These are phyloP conservation scores for Alternaria incomplexa DNA, from an alignment of 2,329 filamentous ascomycete genomes.

Conservation along the genomic window DNA sequence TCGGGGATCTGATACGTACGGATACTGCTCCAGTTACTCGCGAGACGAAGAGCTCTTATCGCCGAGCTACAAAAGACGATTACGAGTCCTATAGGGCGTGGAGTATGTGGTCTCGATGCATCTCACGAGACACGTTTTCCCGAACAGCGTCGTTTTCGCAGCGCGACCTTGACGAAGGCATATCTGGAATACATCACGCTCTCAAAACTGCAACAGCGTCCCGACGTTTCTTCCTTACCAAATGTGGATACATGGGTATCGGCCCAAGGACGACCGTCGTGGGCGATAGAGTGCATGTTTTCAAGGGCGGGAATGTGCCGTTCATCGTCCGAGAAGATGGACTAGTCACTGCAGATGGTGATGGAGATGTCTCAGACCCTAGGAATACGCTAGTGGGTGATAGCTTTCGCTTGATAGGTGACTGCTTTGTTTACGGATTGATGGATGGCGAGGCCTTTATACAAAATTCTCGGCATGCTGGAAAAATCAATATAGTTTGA, in stretches of 20 bases:
- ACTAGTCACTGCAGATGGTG: not conserved
- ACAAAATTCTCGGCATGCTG: not conserved
- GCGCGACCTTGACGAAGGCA: slow-evolving; percentile 19
- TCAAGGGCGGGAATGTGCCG: slow-evolving; percentile 22
- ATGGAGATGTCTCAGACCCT: not conserved
- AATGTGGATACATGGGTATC: slow-evolving; percentile 26
- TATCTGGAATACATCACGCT: slow-evolving; percentile 22
- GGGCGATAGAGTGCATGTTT: slow-evolving; percentile 20
- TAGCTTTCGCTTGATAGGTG: slow-evolving; percentile 17
- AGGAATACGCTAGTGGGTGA: not conserved
- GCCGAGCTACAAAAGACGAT: slow-evolving; percentile 17
- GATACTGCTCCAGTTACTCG: not conserved
- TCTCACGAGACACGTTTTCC: slow-evolving; percentile 22
- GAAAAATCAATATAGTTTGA: slow-evolving; percentile 3
- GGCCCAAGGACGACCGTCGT: slow-evolving; percentile 16
- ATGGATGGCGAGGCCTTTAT: slow-evolving; percentile 26
- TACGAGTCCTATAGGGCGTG: slow-evolving; percentile 19
- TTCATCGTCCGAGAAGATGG: slow-evolving; percentile 16
- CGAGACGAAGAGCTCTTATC: slow-evolving; percentile 4
- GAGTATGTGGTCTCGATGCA: slow-evolving; percentile 29
- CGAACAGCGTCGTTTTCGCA: slow-evolving; percentile 20
- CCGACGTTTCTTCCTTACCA: slow-evolving; percentile 27
- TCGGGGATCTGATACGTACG: slow-evolving; percentile 17
- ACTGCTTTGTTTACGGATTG: slow-evolving; percentile 24
- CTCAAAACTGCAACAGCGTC: slow-evolving; percentile 24